Conservation (phyloP, 257 asterid genomes). For the Jacaranda copaia region DNA sequence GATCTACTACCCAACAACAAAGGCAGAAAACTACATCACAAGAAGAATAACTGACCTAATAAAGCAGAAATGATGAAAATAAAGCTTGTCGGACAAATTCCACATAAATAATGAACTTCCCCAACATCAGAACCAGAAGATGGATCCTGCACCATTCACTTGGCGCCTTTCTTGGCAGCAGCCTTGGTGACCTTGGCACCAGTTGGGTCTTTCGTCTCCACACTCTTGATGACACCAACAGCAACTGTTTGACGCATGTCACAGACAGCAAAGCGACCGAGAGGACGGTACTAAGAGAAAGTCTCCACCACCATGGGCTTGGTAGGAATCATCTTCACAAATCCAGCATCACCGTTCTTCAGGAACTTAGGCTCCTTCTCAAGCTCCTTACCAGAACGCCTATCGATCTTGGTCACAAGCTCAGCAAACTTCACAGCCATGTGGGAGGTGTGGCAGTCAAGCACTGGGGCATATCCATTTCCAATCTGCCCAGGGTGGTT, state of each 20-base stretch:
- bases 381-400: constrained; percentile 78
- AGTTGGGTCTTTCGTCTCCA: constrained; percentile 72
- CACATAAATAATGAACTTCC: too few relatives aligned
- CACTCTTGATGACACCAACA: constrained; percentile 61
- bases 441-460: too few relatives aligned
- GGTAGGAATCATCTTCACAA: constrained; percentile 85
- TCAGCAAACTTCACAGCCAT: constrained; percentile 61
- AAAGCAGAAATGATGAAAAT: background rate
- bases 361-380: constrained; percentile 84
- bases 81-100: background rate
- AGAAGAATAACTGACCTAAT: background rate
- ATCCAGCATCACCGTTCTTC: constrained; percentile 80
- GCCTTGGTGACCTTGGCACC: constrained; percentile 87
- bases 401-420: constrained; percentile 74
- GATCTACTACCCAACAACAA: constrained; percentile 32
- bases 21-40: constrained; percentile 32
- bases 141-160: constrained; percentile 45
- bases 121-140: background rate
- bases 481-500: too few relatives aligned
- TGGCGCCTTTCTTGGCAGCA: constrained; percentile 80
- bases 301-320: constrained; percentile 88
- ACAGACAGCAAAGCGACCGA: constrained; percentile 76
- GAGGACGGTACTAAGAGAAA: constrained; percentile 63
- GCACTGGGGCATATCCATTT: too few relatives aligned
- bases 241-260: constrained; percentile 81